A percentile compares a stretch with the other conserved stretches of the same genome.
phyloP scores from a whole-genome alignment of 2,329 filamentous ascomycete genomes.

The Trichoderma citrinoviride region DNA sequence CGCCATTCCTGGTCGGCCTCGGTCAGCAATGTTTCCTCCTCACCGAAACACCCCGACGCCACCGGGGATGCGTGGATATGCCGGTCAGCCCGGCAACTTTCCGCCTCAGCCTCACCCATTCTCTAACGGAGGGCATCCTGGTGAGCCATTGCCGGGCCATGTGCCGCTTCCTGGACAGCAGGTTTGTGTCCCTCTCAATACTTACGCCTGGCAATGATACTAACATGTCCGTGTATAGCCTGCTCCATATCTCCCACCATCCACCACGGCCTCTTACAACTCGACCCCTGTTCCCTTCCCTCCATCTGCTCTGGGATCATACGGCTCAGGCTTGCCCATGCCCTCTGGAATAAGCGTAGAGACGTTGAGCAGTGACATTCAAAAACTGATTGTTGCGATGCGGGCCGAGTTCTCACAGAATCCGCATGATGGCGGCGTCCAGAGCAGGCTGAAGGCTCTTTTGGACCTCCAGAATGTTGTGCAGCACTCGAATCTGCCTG shows the following conservation, averaged over 20 bases:
- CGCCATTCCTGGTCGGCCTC: slow-evolving; percentile 45
- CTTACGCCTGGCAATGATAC: neutral
- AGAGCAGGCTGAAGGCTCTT: slow-evolving; percentile 78
- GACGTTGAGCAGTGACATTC: slow-evolving; percentile 78
- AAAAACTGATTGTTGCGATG: slow-evolving; percentile 69
- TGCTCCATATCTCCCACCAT: slow-evolving; percentile 38
- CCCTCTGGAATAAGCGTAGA: slow-evolving; percentile 61
- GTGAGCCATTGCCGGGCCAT: slow-evolving; percentile 21
- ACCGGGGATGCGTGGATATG: slow-evolving; percentile 46
- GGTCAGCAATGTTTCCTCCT: slow-evolving; percentile 56
- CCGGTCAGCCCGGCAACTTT: slow-evolving; percentile 28
- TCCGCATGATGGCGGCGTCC: slow-evolving; percentile 71
- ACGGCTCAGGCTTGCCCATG: slow-evolving; percentile 34
- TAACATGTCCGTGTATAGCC: neutral
- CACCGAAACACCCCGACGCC: slow-evolving; percentile 75
- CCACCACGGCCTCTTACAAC: slow-evolving; percentile 40
- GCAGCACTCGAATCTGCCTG: slow-evolving; percentile 72
- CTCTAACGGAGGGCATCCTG: slow-evolving; percentile 33
- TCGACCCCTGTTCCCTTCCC: slow-evolving; percentile 42
- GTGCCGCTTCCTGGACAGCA: slow-evolving; percentile 29
- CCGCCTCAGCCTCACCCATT: slow-evolving; percentile 31
- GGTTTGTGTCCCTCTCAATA: slow-evolving; percentile 24
- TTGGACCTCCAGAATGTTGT: slow-evolving; percentile 75
- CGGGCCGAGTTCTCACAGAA: slow-evolving; percentile 72
- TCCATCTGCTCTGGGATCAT: too few relatives aligned